These are phyloP conservation scores for Leptomonas seymouri DNA, from an alignment of 208 protist genomes.

Conservation along the genomic window DNA sequence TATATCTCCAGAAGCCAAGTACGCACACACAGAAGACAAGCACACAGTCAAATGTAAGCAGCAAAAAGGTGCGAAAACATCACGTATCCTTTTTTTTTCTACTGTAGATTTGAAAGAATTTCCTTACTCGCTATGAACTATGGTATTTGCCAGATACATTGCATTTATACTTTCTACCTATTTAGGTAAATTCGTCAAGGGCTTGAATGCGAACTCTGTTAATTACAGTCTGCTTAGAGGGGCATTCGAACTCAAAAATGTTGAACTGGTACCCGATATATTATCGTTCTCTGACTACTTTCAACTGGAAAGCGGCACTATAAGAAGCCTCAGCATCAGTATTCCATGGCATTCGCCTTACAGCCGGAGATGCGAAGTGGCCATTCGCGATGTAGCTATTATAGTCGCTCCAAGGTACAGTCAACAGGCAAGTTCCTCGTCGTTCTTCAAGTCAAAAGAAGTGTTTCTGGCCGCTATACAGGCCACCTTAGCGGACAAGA, in stretches of 20 bases:
- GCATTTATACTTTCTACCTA: slow-evolving; percentile 54
- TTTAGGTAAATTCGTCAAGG: slow-evolving; percentile 67
- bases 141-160: slow-evolving; percentile 72
- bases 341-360: slow-evolving; percentile 69
- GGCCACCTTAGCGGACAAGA: slow-evolving; percentile 6
- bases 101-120: slow-evolving; percentile 1
- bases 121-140: slow-evolving; percentile 34
- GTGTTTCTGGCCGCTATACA: slow-evolving; percentile 20
- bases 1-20: no score
- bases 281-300: slow-evolving; percentile 38
- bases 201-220: slow-evolving; percentile 53
- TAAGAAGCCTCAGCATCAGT: slow-evolving; percentile 53
- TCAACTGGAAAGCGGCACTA: slow-evolving; percentile 36
- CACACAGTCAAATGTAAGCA: no score
- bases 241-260: slow-evolving; percentile 61
- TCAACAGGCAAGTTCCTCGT: background rate
- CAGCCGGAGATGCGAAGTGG: slow-evolving; percentile 56
- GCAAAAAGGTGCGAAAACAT: no score
- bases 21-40: no score
- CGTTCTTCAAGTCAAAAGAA: slow-evolving; percentile 28
- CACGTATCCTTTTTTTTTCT: slow-evolving; percentile 10
- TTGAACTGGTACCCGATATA: slow-evolving; percentile 52
- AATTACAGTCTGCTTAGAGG: slow-evolving; percentile 63
- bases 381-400: slow-evolving; percentile 47
- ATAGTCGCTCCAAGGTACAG: slow-evolving; percentile 32